A percentile compares a stretch with the other conserved stretches of the same genome.
These are phyloP conservation scores for Hermanozyma aechmeae DNA, from an alignment of 805 yeast species.

Conservation along the genomic window DNA sequence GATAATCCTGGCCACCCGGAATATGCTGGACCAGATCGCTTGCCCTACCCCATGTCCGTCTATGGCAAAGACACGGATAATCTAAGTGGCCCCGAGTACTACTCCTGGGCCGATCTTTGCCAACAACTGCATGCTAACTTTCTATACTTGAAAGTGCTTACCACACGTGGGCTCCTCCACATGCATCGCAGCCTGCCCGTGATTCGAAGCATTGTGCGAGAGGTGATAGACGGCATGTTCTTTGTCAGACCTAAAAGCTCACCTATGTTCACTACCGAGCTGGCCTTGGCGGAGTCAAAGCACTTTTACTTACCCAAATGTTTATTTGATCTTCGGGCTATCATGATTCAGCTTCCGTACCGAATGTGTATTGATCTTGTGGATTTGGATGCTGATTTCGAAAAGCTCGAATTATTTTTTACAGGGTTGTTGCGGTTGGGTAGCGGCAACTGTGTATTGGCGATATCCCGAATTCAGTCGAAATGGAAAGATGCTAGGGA, in stretches of 20 bases:
- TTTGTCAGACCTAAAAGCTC: conserved; percentile 8
- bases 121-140: conserved; percentile 13
- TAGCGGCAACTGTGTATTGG: conserved; percentile 10
- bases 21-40: conserved; percentile 4
- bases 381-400: conserved; percentile 13
- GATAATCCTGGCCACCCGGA: conserved; percentile 10
- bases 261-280: conserved; percentile 2
- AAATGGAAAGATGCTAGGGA: conserved; percentile 2
- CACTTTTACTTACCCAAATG: conserved; percentile 11
- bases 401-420: conserved; percentile 15
- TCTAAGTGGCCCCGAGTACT: conserved; percentile 2
- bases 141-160: conserved; percentile 15
- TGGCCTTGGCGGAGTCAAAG: conserved; percentile 9
- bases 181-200: conserved; percentile 14
- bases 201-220: conserved; percentile 9
- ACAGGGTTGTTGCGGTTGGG: conserved; percentile 15
- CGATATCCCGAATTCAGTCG: conserved; percentile 3
- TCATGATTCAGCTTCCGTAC: conserved; percentile 16
- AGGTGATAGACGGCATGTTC: conserved; percentile 10
- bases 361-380: conserved; percentile 10
- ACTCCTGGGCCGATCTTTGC: conserved; percentile 18
- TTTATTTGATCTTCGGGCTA: conserved; percentile 14
- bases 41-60: conserved; percentile 7
- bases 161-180: conserved; percentile 13
- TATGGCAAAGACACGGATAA: conserved; percentile 7